Base-by-base conservation (phyloP, 164 flowering plant genomes). In the Taxillus chinensis region DNA sequence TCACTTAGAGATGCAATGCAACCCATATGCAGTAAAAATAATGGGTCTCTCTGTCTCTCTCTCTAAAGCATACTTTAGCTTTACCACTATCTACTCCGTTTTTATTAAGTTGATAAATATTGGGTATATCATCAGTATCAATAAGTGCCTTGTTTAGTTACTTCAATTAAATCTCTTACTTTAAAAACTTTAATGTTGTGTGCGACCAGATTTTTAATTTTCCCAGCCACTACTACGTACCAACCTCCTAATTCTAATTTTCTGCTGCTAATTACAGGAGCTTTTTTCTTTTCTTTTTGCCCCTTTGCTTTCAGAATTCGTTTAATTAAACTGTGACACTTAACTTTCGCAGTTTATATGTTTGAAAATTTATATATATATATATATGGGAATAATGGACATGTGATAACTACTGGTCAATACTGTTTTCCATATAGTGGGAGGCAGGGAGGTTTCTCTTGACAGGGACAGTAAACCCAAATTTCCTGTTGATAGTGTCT, bases 401-500 rank as follows among this genome's bases (percentile, higher is more conserved):
- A 58, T 45, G 62, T 11, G n/a, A n/a, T n/a, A n/a, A n/a, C n/a
- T n/a, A n/a, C n/a, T n/a, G n/a, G 38, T 73, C 69, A 17, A 51
- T 41, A 27, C 53, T 67, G 15, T 66, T 56, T 45, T 60, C 74
- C 17, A 14, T 55, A 61, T 56, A 8, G 57, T 55, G 59, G 12
- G 70, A 51, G 41, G 65, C 57, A 37, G 72, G 40, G 3, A 15
- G 53, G 52, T 48, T 50, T 60, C 49, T 63, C 61, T 73, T 75
- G 12, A 63, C 62, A 14, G 69, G 52, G 43, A 60, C 68, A 41
- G 69, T 60, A 37, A 79, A 64, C 48, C 90, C 93, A 70, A 89
- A 89, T 45, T 91, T 97, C 99, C 97, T 91, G 74, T 91, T 87
- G 66, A 90, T 70, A 27, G 70, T 75, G 38, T 81, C 93, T 55